Base-by-base conservation (phyloP, 2,329 filamentous ascomycete species). In the Aspergillus felis region DNA sequence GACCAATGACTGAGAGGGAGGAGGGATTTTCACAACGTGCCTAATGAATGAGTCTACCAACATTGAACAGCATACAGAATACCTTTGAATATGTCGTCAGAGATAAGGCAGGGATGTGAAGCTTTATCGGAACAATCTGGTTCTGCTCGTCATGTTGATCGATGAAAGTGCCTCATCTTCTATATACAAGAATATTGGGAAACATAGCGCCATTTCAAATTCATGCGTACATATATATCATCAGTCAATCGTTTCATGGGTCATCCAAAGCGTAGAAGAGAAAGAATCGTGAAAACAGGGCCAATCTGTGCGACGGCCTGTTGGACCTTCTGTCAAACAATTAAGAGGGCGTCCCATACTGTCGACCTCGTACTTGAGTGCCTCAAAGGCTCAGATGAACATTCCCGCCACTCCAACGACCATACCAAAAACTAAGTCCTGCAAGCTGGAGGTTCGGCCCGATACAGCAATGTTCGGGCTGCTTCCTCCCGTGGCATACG, bases 371-470 rank as follows among this genome's bases (percentile, higher is more conserved):
- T 25, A 25, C 2, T 25, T 25, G 24, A 27, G 24, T 2, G 20
- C n/a, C 12, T 12, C 24, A 12, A 47, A 25, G 9, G 4, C 44
- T 47, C 24, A 77, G 62, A 76, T 67, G 64, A 77, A 70, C 67
- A 77, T 71, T 1, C 79, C 79, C 3, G 76, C 76, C 60, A 81
- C 69, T 0, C 79, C 81, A 59, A 82, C 72, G 47, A 71, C 68
- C 17, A 78, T 55, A 6, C 76, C 78, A 8, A 76, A 67, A 12
- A 71, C 67, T 35, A 78, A 66, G 58, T 77, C 77, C 59, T 79
- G 76, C 1, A 79, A 58, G 56, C 72, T 73, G 24, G 74, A 70
- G n/a, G 69, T 66, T 57, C 68, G 67, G n/a, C 63, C 61, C 38
- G 68, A 64, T 32, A 59, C 61, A 17, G 68, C 70, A 42, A 61